These are phyloP conservation scores for Blastocystis sp. DNA, from an alignment of 352 stramenopile genomes.

Conservation along the genomic window DNA sequence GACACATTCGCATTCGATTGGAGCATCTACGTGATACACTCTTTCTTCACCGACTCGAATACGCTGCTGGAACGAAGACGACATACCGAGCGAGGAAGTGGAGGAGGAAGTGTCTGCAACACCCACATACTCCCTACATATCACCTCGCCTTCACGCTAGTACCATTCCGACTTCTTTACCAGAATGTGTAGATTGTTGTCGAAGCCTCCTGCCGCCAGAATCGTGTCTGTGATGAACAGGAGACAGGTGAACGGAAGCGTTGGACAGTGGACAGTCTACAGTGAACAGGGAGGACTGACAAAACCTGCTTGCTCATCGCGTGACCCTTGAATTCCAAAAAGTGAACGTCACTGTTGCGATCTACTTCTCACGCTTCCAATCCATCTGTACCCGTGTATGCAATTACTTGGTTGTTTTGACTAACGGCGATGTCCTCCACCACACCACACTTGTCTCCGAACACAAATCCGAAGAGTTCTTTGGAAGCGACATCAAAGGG, in stretches of 20 bases:
- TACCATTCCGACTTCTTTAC: background rate
- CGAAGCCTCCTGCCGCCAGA: background rate
- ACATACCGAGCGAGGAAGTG: background rate
- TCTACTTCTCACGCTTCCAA: background rate
- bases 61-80: conserved; percentile 7
- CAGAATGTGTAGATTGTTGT: conserved; percentile 15
- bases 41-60: background rate
- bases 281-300: too few species aligned
- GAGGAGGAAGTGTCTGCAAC: background rate
- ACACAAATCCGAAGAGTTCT: conserved; percentile 37
- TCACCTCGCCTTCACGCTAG: background rate
- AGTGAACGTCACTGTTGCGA: conserved; percentile 5
- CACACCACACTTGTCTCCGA: conserved; percentile 21
- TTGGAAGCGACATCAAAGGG: conserved; percentile 31
- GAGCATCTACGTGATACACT: background rate
- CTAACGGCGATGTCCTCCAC: conserved; percentile 5
- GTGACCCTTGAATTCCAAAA: conserved; percentile 27
- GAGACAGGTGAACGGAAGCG: conserved; percentile 19
- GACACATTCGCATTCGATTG: conserved; percentile 1
- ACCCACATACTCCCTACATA: background rate
- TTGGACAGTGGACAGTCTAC: conserved; percentile 31
- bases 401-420: background rate
- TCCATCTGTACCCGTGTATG: background rate
- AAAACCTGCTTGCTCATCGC: conserved; percentile 5
- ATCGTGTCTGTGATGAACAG: background rate